These are phyloP conservation scores for Rachicladosporium sp. DNA, from an alignment of 2,329 filamentous ascomycete species.

Conservation along the genomic window DNA sequence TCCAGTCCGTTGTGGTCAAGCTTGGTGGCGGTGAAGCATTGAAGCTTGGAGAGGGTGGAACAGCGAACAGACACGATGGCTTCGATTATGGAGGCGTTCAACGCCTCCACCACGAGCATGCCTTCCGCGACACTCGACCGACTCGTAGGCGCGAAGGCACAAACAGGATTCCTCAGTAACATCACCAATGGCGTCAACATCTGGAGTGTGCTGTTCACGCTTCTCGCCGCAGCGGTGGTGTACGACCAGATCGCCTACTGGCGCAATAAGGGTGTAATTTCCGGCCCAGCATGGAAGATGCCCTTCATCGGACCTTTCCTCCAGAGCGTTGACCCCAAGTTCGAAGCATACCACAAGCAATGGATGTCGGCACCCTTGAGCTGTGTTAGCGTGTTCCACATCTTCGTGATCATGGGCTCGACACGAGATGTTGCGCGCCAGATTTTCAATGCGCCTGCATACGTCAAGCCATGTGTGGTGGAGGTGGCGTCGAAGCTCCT, in stretches of 20 bases:
- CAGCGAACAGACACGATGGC: constrained; percentile 12
- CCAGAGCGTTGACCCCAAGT: constrained; percentile 81
- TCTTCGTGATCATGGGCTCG: constrained; percentile 97
- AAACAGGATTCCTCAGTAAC: constrained; percentile 40
- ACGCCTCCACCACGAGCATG: constrained; percentile 17
- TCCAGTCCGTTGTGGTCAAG: too few relatives aligned
- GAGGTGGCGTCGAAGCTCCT: constrained; percentile 90
- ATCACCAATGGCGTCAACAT: constrained; percentile 46
- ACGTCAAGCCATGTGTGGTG: constrained; percentile 92
- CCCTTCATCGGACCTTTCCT: constrained; percentile 77
- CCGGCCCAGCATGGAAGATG: constrained; percentile 35
- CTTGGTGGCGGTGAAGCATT: too few relatives aligned
- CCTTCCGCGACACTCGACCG: constrained; percentile 38
- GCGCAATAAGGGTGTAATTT: constrained; percentile 34
- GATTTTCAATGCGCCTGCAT: constrained; percentile 85
- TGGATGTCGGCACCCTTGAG: constrained; percentile 85
- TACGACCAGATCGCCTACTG: constrained; percentile 65
- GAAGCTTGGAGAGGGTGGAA: too few relatives aligned
- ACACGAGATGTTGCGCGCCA: constrained; percentile 92
- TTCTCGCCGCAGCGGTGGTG: constrained; percentile 58
- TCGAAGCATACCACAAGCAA: constrained; percentile 80
- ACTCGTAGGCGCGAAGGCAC: constrained; percentile 48
- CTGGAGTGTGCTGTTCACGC: constrained; percentile 56
- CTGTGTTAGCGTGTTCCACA: constrained; percentile 98
- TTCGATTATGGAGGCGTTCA: constrained; percentile 21